Conservation (phyloP, 2,329 filamentous ascomycete species). For the Shiraia sp. region DNA sequence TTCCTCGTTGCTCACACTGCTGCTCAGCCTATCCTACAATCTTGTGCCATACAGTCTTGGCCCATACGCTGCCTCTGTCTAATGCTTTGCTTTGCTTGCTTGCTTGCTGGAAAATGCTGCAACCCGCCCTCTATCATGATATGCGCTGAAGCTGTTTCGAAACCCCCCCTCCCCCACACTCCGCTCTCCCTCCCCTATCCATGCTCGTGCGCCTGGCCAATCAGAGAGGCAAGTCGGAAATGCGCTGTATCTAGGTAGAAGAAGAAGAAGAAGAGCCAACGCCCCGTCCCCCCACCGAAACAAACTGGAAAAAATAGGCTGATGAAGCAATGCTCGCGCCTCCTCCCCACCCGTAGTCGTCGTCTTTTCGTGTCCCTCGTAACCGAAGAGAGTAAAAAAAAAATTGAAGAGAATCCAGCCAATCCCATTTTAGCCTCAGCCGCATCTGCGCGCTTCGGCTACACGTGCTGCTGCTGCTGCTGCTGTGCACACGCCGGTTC, state of each 20-base stretch:
- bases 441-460: slow-evolving; percentile 13
- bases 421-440: slow-evolving; percentile 39
- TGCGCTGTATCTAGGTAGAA: too few species aligned
- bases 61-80: slow-evolving; percentile 14
- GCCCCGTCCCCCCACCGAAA: slow-evolving; percentile 17
- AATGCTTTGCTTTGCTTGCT: slow-evolving; percentile 10
- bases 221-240: too few species aligned
- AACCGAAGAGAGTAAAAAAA: too few species aligned
- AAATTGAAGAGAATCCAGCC: slow-evolving; percentile 16
- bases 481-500: too few species aligned
- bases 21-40: slow-evolving; percentile 27
- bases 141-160: slow-evolving; percentile 13
- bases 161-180: slow-evolving; percentile 9
- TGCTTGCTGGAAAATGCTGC: slow-evolving; percentile 8
- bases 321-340: slow-evolving; percentile 28
- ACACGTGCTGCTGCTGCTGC: too few species aligned
- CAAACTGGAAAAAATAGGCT: slow-evolving; percentile 32
- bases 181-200: slow-evolving; percentile 16
- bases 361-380: too few species aligned
- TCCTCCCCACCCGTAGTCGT: too few species aligned
- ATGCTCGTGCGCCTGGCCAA: slow-evolving; percentile 18
- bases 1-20: slow-evolving; percentile 6
- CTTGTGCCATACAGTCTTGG: slow-evolving; percentile 13
- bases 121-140: slow-evolving; percentile 10
- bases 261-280: slow-evolving; percentile 13